A percentile compares a stretch with the other conserved stretches of the same genome.
phyloP scores from a whole-genome alignment of 2,329 filamentous ascomycete genomes.

The Beauveria asiatica region DNA sequence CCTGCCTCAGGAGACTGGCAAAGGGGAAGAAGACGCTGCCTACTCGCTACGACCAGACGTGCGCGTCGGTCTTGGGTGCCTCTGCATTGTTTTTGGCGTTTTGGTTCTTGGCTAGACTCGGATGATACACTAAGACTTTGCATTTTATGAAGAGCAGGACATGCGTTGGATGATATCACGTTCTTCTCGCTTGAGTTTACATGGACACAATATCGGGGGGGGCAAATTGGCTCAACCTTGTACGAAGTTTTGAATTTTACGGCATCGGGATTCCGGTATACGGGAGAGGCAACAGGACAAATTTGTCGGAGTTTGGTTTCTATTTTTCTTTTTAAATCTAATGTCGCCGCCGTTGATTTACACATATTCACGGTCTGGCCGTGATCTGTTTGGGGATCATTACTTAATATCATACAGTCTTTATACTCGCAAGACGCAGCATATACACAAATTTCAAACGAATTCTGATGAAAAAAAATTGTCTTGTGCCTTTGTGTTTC shows the following conservation, averaged over 20 bases:
- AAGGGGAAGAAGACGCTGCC: conserved; percentile 17
- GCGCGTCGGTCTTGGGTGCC: conserved; percentile 14
- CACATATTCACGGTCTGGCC: background rate
- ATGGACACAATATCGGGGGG: background rate
- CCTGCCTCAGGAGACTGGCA: conserved; percentile 19
- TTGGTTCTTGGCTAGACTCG: conserved; percentile 23
- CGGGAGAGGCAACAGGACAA: background rate
- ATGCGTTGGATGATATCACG: background rate
- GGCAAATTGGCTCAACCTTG: background rate
- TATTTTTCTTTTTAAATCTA: background rate
- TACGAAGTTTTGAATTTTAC: background rate
- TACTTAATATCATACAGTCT: background rate
- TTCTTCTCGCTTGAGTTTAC: background rate
- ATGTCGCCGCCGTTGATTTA: background rate
- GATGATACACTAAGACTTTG: background rate
- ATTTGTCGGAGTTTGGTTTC: background rate
- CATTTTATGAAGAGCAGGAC: conserved; percentile 3
- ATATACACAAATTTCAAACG: background rate
- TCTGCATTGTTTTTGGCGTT: conserved; percentile 34
- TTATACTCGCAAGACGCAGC: background rate
- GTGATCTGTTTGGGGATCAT: background rate
- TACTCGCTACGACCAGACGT: conserved; percentile 13
- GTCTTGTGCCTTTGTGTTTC: background rate
- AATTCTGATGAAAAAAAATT: background rate
- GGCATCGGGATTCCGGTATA: background rate